These are phyloP conservation scores for Trichomonascaceae sp. DNA, from an alignment of 1,139 yeast species.

Conservation along the genomic window DNA sequence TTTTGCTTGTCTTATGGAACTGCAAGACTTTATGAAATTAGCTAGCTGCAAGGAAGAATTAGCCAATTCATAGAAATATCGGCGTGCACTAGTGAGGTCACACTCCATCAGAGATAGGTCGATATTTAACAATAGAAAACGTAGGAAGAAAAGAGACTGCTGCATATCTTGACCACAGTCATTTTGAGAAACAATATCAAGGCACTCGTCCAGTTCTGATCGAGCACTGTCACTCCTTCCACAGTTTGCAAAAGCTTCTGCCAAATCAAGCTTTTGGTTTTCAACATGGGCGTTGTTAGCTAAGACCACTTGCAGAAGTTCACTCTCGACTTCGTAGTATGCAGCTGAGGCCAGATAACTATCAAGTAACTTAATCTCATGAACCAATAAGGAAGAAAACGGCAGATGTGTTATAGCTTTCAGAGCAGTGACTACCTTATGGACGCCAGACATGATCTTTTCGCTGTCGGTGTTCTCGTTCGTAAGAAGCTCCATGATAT, in stretches of 20 bases:
- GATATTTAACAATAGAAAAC: constrained; percentile 1
- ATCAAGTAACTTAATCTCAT: not conserved
- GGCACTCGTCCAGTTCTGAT: not conserved
- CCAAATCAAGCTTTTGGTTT: constrained; percentile 3
- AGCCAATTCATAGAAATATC: constrained; percentile 5
- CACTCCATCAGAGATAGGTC: constrained; percentile 4
- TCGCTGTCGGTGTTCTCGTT: not conserved
- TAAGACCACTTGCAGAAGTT: not conserved
- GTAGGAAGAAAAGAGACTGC: not conserved
- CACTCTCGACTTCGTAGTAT: constrained; percentile 2
- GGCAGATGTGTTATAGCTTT: not conserved
- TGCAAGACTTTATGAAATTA: not conserved
- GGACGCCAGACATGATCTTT: not conserved
- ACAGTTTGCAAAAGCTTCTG: not conserved
- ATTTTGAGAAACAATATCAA: not conserved
- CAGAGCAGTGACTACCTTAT: not conserved
- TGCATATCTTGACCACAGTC: not conserved
- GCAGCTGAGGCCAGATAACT: constrained; percentile 3
- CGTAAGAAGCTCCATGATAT: not conserved
- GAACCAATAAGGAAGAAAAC: not conserved
- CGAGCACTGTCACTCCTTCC: constrained; percentile 1
- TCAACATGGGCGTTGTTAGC: not conserved
- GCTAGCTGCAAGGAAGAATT: not conserved
- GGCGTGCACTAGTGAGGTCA: not conserved
- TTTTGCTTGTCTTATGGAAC: not conserved